phyloP scores from a whole-genome alignment of 805 yeast genomes.

The Isabelozyma pseudorhagii region DNA sequence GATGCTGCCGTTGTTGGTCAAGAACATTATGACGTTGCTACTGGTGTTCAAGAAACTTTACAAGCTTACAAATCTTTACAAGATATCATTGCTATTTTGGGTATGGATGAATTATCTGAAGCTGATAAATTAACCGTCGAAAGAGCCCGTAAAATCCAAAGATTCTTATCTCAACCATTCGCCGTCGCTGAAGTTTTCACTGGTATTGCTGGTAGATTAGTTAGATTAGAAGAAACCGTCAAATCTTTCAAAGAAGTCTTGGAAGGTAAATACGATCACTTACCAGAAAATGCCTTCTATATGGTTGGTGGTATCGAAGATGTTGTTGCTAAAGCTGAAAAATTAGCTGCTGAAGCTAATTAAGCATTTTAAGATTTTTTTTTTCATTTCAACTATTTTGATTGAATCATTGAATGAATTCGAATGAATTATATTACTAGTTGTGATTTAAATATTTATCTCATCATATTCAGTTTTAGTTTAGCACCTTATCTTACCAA shows the following conservation, averaged over 20 bases:
- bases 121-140: constrained; percentile 98
- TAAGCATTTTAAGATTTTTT: constrained; percentile 28
- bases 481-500: not conserved
- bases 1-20: constrained; percentile 97
- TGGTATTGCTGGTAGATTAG: constrained; percentile 98
- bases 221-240: constrained; percentile 93
- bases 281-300: constrained; percentile 99
- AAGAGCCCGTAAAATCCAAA: constrained; percentile 99
- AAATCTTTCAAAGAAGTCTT: constrained; percentile 94
- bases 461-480: not conserved
- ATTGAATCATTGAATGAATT: not conserved
- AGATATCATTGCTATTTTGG: constrained; percentile 99
- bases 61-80: constrained; percentile 99
- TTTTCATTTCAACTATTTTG: not conserved
- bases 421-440: not conserved
- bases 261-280: constrained; percentile 97
- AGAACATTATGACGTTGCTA: constrained; percentile 97
- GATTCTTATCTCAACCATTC: constrained; percentile 99
- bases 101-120: constrained; percentile 99
- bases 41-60: constrained; percentile 94
- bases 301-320: constrained; percentile 99
- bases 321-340: constrained; percentile 97
- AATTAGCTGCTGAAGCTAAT: constrained; percentile 91
- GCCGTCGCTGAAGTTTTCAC: constrained; percentile 99
- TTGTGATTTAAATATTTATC: not conserved